These are phyloP conservation scores for Edaphochlamys debaryana DNA, from an alignment of 139 green algal species.

Conservation along the genomic window DNA sequence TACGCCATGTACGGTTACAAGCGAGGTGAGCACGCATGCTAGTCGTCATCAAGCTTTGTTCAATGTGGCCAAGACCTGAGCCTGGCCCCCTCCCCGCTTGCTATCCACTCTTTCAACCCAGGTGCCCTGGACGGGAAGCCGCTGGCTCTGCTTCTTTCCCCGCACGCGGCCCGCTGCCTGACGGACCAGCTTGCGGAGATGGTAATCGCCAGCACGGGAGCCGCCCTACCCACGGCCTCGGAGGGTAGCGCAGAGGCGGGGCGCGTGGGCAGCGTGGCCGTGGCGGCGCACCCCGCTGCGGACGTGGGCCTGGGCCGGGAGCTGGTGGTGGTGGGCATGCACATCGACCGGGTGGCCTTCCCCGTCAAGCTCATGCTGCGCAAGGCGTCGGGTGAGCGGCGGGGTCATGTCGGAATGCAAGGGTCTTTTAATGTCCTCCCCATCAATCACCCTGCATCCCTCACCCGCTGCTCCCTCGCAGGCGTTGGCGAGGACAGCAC, in stretches of 20 bases:
- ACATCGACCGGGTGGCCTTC: slow-evolving; percentile 32
- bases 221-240: not conserved
- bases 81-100: too few relatives aligned
- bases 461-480: not conserved
- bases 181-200: not conserved
- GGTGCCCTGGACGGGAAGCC: slow-evolving; percentile 17
- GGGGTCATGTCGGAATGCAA: too few relatives aligned
- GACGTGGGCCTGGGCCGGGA: not conserved
- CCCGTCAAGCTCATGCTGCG: not conserved
- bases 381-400: slow-evolving; percentile 22
- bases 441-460: too few relatives aligned
- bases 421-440: too few relatives aligned
- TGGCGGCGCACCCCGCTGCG: too few relatives aligned
- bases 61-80: too few relatives aligned
- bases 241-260: too few relatives aligned
- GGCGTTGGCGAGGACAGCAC: not conserved
- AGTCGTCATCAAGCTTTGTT: too few relatives aligned
- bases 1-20: slow-evolving; percentile 30
- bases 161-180: not conserved
- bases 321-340: slow-evolving; percentile 14
- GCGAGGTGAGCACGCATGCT: not conserved
- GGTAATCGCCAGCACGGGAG: not conserved
- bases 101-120: not conserved
- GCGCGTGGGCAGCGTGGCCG: not conserved
- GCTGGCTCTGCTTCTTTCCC: not conserved